These are phyloP conservation scores for Fusarium brachygibbosum DNA, from an alignment of 2,329 filamentous ascomycete species.

Conservation along the genomic window DNA sequence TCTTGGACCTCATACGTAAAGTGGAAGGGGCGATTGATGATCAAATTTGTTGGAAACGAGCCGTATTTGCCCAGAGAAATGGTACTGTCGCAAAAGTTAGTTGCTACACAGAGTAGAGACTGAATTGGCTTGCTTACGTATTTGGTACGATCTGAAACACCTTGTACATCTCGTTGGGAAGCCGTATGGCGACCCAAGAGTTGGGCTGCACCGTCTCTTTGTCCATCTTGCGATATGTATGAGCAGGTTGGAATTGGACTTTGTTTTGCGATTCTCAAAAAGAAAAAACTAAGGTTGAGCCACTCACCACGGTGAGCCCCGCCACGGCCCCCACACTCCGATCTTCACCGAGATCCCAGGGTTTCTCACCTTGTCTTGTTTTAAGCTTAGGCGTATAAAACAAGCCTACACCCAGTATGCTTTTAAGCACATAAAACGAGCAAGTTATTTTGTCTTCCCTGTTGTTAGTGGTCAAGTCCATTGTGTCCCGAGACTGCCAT, in stretches of 20 bases:
- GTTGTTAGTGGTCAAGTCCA: not conserved
- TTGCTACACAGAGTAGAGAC: conserved; percentile 11
- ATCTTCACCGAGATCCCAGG: conserved; percentile 32
- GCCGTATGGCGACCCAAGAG: conserved; percentile 70
- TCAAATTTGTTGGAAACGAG: conserved; percentile 86
- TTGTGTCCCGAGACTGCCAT: not conserved
- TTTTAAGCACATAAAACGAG: not conserved
- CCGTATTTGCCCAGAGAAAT: conserved; percentile 95
- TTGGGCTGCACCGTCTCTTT: conserved; percentile 63
- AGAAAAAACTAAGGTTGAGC: conserved; percentile 47
- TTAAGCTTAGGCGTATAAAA: too few species aligned
- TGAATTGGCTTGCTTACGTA: conserved; percentile 62
- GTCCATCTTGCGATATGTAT: conserved; percentile 47
- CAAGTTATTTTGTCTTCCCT: not conserved
- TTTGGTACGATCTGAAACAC: conserved; percentile 71
- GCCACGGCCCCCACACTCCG: conserved; percentile 36
- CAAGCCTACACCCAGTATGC: too few species aligned
- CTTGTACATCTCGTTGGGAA: conserved; percentile 70
- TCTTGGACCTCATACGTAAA: conserved; percentile 92
- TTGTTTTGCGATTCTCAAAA: conserved; percentile 28
- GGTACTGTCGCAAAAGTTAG: conserved; percentile 67
- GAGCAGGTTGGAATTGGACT: not conserved
- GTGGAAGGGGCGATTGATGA: conserved; percentile 92
- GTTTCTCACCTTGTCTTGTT: not conserved
- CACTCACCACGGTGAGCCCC: conserved; percentile 52